A percentile compares a stretch with the other conserved stretches of the same genome.
phyloP scores from a whole-genome alignment of 2,329 filamentous ascomycete species.

The Alternaria triticimaculans region DNA sequence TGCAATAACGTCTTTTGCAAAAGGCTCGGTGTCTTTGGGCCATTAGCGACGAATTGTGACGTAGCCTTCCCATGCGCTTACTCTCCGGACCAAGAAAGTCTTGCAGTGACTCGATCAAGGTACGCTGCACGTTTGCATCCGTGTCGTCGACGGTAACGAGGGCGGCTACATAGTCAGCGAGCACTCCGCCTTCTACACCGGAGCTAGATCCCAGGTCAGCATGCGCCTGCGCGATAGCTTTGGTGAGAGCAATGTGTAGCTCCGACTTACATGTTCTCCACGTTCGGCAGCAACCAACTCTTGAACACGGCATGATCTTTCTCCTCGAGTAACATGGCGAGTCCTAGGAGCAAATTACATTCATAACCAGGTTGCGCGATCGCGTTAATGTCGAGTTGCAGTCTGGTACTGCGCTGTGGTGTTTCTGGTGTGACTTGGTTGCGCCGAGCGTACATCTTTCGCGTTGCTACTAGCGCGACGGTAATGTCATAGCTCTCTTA shows the following conservation, averaged over 20 bases:
- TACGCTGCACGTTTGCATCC: constrained; percentile 66
- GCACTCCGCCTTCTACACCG: constrained; percentile 80
- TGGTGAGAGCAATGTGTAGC: neutral
- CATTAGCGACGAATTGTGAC: constrained; percentile 13
- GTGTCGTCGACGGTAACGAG: constrained; percentile 70
- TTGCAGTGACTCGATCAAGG: constrained; percentile 74
- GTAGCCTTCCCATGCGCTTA: constrained; percentile 12
- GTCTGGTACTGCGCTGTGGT: neutral
- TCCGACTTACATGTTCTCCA: constrained; percentile 72
- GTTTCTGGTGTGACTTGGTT: neutral
- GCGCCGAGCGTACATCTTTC: constrained; percentile 11
- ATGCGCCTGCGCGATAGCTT: neutral
- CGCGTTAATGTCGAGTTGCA: neutral
- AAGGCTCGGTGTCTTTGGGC: constrained; percentile 61
- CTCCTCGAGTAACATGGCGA: constrained; percentile 62
- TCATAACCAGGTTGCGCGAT: constrained; percentile 4
- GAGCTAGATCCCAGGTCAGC: constrained; percentile 58
- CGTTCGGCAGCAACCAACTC: constrained; percentile 77
- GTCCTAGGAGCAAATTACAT: constrained; percentile 2
- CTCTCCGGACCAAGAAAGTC: constrained; percentile 75
- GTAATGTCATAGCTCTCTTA: constrained; percentile 10
- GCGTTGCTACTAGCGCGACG: constrained; percentile 24
- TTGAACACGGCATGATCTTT: constrained; percentile 67
- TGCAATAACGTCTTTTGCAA: constrained; percentile 74
- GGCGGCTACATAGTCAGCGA: constrained; percentile 84